These are phyloP conservation scores for Nothophytophthora sp. DNA, from an alignment of 352 stramenopile genomes.

Conservation along the genomic window DNA sequence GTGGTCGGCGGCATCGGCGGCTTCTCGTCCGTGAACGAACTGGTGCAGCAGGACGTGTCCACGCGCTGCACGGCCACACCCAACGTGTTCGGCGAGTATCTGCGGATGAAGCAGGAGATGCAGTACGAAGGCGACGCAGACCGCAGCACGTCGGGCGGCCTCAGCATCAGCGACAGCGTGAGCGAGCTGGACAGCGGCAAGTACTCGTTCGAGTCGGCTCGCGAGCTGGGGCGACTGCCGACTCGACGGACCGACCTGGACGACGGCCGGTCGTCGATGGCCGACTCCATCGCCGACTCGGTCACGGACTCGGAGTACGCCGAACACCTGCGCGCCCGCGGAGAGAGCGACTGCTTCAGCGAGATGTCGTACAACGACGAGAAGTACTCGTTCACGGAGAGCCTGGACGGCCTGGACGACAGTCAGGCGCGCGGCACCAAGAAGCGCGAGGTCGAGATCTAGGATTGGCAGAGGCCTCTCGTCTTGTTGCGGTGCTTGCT, in stretches of 20 bases:
- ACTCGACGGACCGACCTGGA: constrained; percentile 20
- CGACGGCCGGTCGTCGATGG: constrained; percentile 33
- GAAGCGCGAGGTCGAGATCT: constrained; percentile 74
- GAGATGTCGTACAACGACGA: constrained; percentile 87
- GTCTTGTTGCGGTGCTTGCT: neutral
- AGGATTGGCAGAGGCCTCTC: constrained; percentile 6
- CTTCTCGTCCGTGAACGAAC: constrained; percentile 53
- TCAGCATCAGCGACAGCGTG: constrained; percentile 48
- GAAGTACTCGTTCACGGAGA: constrained; percentile 74
- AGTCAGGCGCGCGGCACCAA: constrained; percentile 34
- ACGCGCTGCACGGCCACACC: constrained; percentile 49
- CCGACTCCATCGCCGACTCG: constrained; percentile 56
- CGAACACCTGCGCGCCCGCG: constrained; percentile 44
- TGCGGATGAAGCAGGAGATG: constrained; percentile 82
- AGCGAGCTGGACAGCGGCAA: constrained; percentile 66
- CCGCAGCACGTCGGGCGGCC: constrained; percentile 22
- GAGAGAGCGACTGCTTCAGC: constrained; percentile 70
- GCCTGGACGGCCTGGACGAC: constrained; percentile 38
- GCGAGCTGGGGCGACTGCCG: constrained; percentile 23
- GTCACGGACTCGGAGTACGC: constrained; percentile 76
- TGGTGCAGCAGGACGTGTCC: constrained; percentile 52
- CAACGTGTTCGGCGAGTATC: constrained; percentile 75
- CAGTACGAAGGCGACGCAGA: constrained; percentile 49
- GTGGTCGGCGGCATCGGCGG: constrained; percentile 31
- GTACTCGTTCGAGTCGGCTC: constrained; percentile 56